A percentile compares a stretch with the other conserved stretches of the same genome.
These are phyloP conservation scores for Aspergillus arachidicola DNA, from an alignment of 2,329 filamentous ascomycete species.

Conservation along the genomic window DNA sequence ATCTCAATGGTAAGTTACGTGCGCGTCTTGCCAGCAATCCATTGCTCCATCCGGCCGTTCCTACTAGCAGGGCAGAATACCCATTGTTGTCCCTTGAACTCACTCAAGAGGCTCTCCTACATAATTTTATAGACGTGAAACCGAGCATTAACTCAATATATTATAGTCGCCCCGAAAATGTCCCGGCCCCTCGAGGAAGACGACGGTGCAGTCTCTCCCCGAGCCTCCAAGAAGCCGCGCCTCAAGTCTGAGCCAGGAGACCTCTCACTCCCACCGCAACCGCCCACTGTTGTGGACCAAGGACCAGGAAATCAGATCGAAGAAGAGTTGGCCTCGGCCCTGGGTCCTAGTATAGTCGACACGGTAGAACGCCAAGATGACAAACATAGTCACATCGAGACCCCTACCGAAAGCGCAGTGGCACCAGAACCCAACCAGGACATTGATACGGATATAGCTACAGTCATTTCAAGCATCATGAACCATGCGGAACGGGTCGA, in stretches of 20 bases:
- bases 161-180: slow-evolving; percentile 31
- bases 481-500: slow-evolving; percentile 47
- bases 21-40: neutral
- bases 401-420: slow-evolving; percentile 18
- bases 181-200: slow-evolving; percentile 40
- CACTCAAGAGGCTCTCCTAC: neutral
- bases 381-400: slow-evolving; percentile 26
- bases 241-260: slow-evolving; percentile 34
- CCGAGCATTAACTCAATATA: slow-evolving; percentile 9
- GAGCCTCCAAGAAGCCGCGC: slow-evolving; percentile 44
- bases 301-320: slow-evolving; percentile 37
- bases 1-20: slow-evolving; percentile 37
- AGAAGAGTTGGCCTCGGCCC: slow-evolving; percentile 39
- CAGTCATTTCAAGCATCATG: slow-evolving; percentile 47
- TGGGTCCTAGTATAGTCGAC: slow-evolving; percentile 33
- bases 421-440: slow-evolving; percentile 28
- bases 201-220: slow-evolving; percentile 34
- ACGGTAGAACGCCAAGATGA: slow-evolving; percentile 26
- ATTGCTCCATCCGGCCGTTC: slow-evolving; percentile 1
- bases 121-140: neutral
- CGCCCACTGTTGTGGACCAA: slow-evolving; percentile 25
- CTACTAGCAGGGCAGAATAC: neutral
- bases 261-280: slow-evolving; percentile 22
- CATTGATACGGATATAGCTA: slow-evolving; percentile 37
- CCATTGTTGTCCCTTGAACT: neutral